Evolutionary conservation across 2,329 filamentous ascomycete species (phyloP).

Genomic region (Emergomyces orientalis): DNA sequence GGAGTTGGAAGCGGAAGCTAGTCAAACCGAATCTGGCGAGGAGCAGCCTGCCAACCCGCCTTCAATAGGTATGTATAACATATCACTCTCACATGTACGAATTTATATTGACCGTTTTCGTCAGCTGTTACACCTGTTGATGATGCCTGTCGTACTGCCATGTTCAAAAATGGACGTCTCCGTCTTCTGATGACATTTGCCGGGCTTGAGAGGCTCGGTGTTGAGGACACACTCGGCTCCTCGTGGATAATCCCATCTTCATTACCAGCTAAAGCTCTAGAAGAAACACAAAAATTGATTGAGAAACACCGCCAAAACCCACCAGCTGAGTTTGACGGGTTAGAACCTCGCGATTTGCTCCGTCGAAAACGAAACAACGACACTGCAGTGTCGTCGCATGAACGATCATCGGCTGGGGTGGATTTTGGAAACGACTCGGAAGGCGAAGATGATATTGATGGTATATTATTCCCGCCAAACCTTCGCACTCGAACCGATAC

Average conservation of each 20-base stretch:
- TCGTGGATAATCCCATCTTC: conserved; percentile 66
- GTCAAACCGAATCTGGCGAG: conserved; percentile 33
- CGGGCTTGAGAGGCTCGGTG: conserved; percentile 56
- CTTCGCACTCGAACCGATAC: conserved; percentile 40
- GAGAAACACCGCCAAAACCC: conserved; percentile 70
- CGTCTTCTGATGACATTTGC: conserved; percentile 72
- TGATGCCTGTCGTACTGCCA: conserved; percentile 57
- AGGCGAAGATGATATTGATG: conserved; percentile 49
- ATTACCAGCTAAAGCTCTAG: conserved; percentile 55
- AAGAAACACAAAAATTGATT: conserved; percentile 61
- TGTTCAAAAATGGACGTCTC: conserved; percentile 84
- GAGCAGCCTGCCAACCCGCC: conserved; percentile 19
- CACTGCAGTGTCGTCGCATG: conserved; percentile 20
- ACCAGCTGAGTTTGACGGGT: conserved; percentile 65
- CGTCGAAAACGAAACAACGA: conserved; percentile 53
- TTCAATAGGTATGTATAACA: conserved; percentile 38
- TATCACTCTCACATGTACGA: conserved; percentile 6
- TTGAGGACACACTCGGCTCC: conserved; percentile 64
- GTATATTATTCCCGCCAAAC: conserved; percentile 57
- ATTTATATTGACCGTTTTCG: conserved; percentile 18
- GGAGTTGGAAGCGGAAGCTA: conserved; percentile 60
- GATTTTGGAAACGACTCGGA: conserved; percentile 63
- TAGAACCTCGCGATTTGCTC: conserved; percentile 67
- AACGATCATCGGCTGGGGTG: conserved; percentile 36
- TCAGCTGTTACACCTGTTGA: conserved; percentile 55